phyloP scores from a whole-genome alignment of 495 filamentous ascomycete species.

The Neurospora sp. region DNA sequence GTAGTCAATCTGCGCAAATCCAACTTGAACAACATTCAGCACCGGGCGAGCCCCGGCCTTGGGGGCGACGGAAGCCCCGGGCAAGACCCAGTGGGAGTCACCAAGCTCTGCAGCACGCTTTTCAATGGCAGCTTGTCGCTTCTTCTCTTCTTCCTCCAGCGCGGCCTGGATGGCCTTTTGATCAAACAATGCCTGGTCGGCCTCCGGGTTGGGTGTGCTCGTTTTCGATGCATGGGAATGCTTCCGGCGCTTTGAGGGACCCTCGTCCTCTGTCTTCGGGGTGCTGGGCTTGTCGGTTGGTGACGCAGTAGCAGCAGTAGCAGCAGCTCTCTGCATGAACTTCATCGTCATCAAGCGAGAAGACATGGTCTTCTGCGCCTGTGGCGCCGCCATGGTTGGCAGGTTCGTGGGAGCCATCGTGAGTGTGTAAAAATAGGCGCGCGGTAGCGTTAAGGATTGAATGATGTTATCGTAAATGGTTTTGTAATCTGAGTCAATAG shows the following conservation, averaged over 20 bases:
- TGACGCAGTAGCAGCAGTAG: conserved; percentile 26
- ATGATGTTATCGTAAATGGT: not conserved
- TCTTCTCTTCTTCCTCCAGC: conserved; percentile 63
- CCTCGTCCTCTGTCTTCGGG: conserved; percentile 27
- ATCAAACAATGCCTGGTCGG: conserved; percentile 26
- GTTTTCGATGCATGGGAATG: conserved; percentile 15
- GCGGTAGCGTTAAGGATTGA: not conserved
- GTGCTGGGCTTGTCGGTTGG: conserved; percentile 33
- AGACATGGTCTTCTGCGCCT: conserved; percentile 65
- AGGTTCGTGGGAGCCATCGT: conserved; percentile 14
- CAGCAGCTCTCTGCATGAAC: conserved; percentile 94
- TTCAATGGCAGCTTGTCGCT: conserved; percentile 59
- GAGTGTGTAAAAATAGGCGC: not conserved
- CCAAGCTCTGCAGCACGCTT: conserved; percentile 63
- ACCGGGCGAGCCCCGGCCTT: conserved; percentile 16
- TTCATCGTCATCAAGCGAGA: conserved; percentile 91
- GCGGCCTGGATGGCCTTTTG: conserved; percentile 53
- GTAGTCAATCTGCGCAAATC: conserved; percentile 38
- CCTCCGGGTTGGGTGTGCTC: conserved; percentile 8
- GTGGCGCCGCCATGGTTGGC: conserved; percentile 27
- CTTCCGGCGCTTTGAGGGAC: conserved; percentile 44
- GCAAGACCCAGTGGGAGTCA: conserved; percentile 83
- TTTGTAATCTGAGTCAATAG: not conserved
- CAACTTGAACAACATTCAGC: conserved; percentile 37
- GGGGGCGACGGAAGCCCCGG: conserved; percentile 15